A percentile compares a stretch with the other conserved stretches of the same genome.
Conservation (phyloP, 441 rosid species). For the Pelargonium citronellum region DNA sequence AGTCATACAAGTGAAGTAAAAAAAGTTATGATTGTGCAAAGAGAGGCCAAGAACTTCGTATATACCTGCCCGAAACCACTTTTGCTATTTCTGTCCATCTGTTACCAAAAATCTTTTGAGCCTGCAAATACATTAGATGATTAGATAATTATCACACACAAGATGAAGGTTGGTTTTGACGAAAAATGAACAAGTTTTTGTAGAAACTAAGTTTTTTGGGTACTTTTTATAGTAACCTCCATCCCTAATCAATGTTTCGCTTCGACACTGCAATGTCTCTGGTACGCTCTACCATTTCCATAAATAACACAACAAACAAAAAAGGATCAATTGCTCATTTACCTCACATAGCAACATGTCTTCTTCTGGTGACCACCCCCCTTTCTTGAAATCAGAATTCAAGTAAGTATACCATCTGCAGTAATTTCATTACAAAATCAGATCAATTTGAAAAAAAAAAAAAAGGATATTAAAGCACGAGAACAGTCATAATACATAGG, state of each 20-base stretch:
- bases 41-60: slow-evolving; percentile 10
- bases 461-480: not conserved
- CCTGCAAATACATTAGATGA: slow-evolving; percentile 41
- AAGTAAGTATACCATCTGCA: slow-evolving; percentile 93
- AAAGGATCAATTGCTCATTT: not conserved
- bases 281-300: not conserved
- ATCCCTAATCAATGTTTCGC: too few relatives aligned
- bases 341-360: slow-evolving; percentile 96
- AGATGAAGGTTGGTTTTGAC: not conserved
- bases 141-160: slow-evolving; percentile 22
- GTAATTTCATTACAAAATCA: not conserved
- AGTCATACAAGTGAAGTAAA: slow-evolving; percentile 1
- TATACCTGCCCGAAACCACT: slow-evolving; percentile 97
- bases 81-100: slow-evolving; percentile 99
- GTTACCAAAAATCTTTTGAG: slow-evolving; percentile 86
- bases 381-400: slow-evolving; percentile 96
- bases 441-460: not conserved
- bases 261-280: not conserved
- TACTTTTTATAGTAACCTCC: too few relatives aligned
- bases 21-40: slow-evolving; percentile 1
- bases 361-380: slow-evolving; percentile 99
- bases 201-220: too few relatives aligned
- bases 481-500: not conserved
- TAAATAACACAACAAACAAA: not conserved
- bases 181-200: not conserved